Percentiles rank a stretch among this genome's conserved stretches.
These are phyloP conservation scores for Cryphonectria naterciae DNA, from an alignment of 2,329 filamentous ascomycete genomes.

Conservation along the genomic window DNA sequence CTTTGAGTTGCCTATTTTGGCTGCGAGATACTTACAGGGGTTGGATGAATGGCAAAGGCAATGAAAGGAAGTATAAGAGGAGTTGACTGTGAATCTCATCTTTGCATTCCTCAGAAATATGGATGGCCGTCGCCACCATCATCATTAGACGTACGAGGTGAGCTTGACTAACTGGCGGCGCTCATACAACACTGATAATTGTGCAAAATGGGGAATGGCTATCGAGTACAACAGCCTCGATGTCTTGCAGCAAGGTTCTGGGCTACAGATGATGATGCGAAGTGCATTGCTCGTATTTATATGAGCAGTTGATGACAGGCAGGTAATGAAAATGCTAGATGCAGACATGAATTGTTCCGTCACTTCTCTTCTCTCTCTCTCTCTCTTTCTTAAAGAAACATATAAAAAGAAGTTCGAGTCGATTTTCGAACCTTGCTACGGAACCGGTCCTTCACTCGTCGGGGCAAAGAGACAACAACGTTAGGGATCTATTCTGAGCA, in stretches of 20 bases:
- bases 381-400: no score
- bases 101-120: no score
- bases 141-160: no score
- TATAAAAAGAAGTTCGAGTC: neutral
- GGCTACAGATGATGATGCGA: neutral
- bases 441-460: neutral
- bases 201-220: neutral
- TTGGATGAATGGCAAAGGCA: neutral
- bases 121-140: no score
- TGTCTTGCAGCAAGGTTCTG: no score
- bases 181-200: neutral
- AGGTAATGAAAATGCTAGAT: no score
- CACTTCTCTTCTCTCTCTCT: no score
- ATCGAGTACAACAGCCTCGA: no score
- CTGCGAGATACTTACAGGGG: neutral
- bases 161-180: no score
- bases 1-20: neutral
- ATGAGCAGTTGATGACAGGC: neutral
- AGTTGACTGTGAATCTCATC: neutral
- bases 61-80: neutral
- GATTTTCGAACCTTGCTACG: neutral
- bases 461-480: neutral
- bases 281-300: neutral
- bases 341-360: no score
- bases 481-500: neutral